Evolutionary conservation across 1,284 basidiomycete genomes (phyloP), one percentile per base, ranked within the genome.

Genomic region (Ceratobasidium sp.): DNA sequence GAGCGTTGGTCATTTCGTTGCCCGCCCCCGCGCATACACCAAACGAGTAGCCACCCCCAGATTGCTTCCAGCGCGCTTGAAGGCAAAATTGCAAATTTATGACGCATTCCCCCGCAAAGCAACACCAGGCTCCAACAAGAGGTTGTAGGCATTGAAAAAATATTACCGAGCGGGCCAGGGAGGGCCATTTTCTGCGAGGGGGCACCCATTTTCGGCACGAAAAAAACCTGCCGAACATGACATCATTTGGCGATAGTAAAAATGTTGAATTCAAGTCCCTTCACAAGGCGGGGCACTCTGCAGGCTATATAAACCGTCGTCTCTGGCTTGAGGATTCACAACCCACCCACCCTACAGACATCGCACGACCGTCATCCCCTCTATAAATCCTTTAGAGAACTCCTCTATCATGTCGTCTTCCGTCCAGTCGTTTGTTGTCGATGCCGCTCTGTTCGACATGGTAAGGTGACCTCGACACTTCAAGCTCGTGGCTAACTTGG

Each of bases 361-460:
- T 52, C 64, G 59, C 49, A 74, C 29, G 22, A 62, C 57, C 46
- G 44, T 51, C 44, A 49, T 66, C 44, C 70, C 13, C 34, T 40
- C 34, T 13, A 44, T 44, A 44, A 37, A 32, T 57, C 37, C 57
- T 32, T 34, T 37, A 46, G 29, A 68, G 51, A 57, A 32, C 46
- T 52, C 62, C 64, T 65, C 44, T 71, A 81, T 56, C 73, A 83
- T 82, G 81, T 82, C 83, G 79, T 71, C 80, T 76, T 78, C 76
- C 67, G 77, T 77, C 71, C 76, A 80, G 44, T 82, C 83, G 19
- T 89, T 90, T 82, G 82, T 83, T 80, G 88, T 84, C 71, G 90
- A 92, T 78, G 91, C 90, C 79, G 90, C 90, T 82, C 85, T 92
- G 80, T 92, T 92, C 82, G 91, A 92, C 83, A 92, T 92, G 91